Percentiles rank a stretch among this genome's conserved stretches.
Evolutionary conservation across 2,329 filamentous ascomycete genomes (phyloP).

Genomic region (Fusarium mexicanum): DNA sequence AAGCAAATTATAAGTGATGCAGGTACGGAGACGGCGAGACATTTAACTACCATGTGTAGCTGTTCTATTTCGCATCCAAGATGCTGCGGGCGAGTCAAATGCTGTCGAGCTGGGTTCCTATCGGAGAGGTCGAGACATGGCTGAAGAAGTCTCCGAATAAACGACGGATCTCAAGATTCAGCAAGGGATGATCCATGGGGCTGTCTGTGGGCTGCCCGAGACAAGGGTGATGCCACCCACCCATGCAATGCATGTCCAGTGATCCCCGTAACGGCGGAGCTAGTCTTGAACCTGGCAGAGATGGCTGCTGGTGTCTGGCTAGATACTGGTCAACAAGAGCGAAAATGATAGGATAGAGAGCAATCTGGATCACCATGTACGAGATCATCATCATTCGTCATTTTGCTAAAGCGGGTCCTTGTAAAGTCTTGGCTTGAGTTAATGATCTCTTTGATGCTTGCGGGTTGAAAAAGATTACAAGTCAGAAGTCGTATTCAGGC

Average conservation of each 20-base stretch:
- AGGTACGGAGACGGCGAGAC: constrained; percentile 28
- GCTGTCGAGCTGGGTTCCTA: constrained; percentile 1
- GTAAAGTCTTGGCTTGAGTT: not conserved
- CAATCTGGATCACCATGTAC: not conserved
- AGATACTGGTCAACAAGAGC: not conserved
- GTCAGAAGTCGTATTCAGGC: not conserved
- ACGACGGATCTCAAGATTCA: constrained; percentile 23
- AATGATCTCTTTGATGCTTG: not conserved
- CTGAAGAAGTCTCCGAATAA: constrained; percentile 38
- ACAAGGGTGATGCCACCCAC: constrained; percentile 18
- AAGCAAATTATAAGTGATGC: not conserved
- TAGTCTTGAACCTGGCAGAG: not conserved
- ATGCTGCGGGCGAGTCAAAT: constrained; percentile 14
- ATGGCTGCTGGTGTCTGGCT: not conserved
- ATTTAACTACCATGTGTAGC: constrained; percentile 6
- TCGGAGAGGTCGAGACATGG: constrained; percentile 32
- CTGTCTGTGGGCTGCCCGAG: constrained; percentile 21
- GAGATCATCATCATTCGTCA: constrained; percentile 21
- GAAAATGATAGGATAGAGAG: not conserved
- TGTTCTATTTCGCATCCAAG: not conserved
- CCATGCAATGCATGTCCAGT: constrained; percentile 6
- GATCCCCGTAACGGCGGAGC: not conserved
- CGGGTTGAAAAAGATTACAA: constrained; percentile 1
- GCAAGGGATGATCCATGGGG: constrained; percentile 18
- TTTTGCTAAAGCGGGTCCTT: constrained; percentile 1